These are phyloP conservation scores for Colletotrichum godetiae DNA, from an alignment of 2,329 filamentous ascomycete genomes.

Conservation along the genomic window DNA sequence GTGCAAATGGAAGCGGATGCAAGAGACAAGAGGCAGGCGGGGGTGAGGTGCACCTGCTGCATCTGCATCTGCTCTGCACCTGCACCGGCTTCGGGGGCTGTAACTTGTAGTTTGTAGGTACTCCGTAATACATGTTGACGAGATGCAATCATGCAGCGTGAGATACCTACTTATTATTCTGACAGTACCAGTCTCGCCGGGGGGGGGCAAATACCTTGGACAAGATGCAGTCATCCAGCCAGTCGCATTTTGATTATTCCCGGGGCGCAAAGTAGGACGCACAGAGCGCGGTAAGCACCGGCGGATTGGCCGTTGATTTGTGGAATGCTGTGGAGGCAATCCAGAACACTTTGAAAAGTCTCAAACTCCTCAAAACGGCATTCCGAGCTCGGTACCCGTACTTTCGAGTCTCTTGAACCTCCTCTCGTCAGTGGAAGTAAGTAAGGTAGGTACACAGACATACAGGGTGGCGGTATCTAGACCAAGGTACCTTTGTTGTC, in stretches of 20 bases:
- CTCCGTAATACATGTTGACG: background rate
- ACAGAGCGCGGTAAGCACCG: background rate
- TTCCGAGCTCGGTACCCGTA: background rate
- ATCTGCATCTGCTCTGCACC: background rate
- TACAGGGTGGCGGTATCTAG: background rate
- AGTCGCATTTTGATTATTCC: background rate
- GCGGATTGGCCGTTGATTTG: background rate
- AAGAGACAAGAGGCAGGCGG: background rate
- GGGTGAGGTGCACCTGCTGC: background rate
- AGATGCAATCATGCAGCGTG: background rate
- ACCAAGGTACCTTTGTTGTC: background rate
- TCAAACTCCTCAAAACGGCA: conserved; percentile 1
- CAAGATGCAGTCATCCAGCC: background rate
- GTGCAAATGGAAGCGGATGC: background rate
- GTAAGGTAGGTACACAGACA: background rate
- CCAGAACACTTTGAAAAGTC: background rate
- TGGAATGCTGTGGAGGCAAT: background rate
- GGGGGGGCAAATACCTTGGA: background rate
- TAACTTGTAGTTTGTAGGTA: too few relatives aligned
- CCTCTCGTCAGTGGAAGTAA: background rate
- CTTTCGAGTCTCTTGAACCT: background rate
- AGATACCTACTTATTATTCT: background rate
- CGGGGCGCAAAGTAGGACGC: background rate
- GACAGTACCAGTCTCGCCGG: background rate
- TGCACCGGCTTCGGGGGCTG: background rate